A percentile compares a stretch with the other conserved stretches of the same genome.
Evolutionary conservation across 2,329 filamentous ascomycete genomes (phyloP).

Genomic region (Fusarium nisikadoi): DNA sequence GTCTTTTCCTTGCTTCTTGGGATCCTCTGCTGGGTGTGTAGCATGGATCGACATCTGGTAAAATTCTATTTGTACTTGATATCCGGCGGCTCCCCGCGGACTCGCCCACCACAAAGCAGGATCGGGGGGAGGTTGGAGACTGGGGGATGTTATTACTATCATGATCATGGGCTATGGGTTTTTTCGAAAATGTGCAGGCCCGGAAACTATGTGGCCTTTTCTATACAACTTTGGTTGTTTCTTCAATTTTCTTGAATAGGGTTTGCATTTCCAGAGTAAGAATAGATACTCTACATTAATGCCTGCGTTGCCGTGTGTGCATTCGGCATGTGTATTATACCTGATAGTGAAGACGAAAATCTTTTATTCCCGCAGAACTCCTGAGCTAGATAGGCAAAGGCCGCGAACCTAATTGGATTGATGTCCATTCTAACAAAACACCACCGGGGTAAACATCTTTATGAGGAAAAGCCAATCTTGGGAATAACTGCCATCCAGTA

Average conservation of each 20-base stretch:
- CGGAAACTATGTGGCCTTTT: conserved; percentile 33
- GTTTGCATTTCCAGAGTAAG: conserved; percentile 35
- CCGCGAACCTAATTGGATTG: background rate
- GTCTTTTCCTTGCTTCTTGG: conserved; percentile 24
- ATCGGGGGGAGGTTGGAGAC: conserved; percentile 24
- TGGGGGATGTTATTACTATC: conserved; percentile 33
- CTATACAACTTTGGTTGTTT: conserved; percentile 31
- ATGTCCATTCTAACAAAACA: conserved; percentile 5
- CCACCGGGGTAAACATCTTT: background rate
- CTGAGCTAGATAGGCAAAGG: background rate
- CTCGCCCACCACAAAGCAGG: conserved; percentile 12
- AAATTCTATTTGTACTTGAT: conserved; percentile 30
- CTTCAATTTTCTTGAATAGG: conserved; percentile 41
- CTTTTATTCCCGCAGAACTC: background rate
- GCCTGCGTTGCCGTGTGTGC: background rate
- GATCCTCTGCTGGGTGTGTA: conserved; percentile 7
- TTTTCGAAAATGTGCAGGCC: conserved; percentile 35
- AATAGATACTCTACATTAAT: conserved; percentile 34
- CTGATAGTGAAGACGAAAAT: background rate
- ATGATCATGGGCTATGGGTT: conserved; percentile 45
- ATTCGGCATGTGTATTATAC: background rate
- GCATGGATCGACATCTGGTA: conserved; percentile 18
- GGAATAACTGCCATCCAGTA: conserved; percentile 11
- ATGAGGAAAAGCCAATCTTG: background rate
- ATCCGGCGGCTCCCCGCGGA: conserved; percentile 20